Conservation (phyloP, 352 stramenopile genomes). For the Globisporangium barbulae region DNA sequence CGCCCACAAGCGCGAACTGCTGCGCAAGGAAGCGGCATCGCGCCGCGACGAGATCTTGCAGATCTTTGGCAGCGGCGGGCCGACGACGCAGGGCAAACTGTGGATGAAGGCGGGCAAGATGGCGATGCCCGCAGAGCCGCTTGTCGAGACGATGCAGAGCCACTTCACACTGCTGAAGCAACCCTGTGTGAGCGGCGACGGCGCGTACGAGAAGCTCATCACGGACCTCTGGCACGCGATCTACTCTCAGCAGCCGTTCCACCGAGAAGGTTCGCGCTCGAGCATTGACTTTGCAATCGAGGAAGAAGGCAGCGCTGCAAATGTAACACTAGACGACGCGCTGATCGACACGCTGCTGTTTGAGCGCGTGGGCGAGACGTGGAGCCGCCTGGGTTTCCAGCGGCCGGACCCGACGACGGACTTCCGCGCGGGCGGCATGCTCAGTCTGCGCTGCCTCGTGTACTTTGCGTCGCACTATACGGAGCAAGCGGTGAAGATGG, state of each 20-base stretch:
- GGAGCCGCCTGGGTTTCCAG: constrained; percentile 82
- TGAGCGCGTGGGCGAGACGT: constrained; percentile 69
- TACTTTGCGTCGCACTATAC: constrained; percentile 77
- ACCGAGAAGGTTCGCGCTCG: constrained; percentile 19
- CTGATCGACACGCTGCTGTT: constrained; percentile 27
- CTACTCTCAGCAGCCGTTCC: constrained; percentile 48
- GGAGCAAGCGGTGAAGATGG: constrained; percentile 68
- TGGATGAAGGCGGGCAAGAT: constrained; percentile 58
- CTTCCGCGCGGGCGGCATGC: constrained; percentile 76
- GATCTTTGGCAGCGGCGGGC: constrained; percentile 39
- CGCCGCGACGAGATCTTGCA: constrained; percentile 42
- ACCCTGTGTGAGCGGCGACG: constrained; percentile 57
- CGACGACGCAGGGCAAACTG: constrained; percentile 28
- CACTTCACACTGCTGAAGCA: constrained; percentile 68
- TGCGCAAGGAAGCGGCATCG: constrained; percentile 49
- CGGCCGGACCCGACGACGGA: constrained; percentile 82
- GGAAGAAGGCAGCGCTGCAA: neutral
- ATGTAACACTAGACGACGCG: neutral
- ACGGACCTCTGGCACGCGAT: constrained; percentile 63
- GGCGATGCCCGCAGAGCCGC: constrained; percentile 47
- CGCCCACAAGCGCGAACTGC: constrained; percentile 62
- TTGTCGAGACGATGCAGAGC: constrained; percentile 62
- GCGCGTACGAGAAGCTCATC: constrained; percentile 60
- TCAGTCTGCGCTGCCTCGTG: constrained; percentile 78
- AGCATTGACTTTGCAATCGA: constrained; percentile 20